phyloP scores from a whole-genome alignment of 176 grass and related monocot genomes.

The Oryza australiensis region DNA sequence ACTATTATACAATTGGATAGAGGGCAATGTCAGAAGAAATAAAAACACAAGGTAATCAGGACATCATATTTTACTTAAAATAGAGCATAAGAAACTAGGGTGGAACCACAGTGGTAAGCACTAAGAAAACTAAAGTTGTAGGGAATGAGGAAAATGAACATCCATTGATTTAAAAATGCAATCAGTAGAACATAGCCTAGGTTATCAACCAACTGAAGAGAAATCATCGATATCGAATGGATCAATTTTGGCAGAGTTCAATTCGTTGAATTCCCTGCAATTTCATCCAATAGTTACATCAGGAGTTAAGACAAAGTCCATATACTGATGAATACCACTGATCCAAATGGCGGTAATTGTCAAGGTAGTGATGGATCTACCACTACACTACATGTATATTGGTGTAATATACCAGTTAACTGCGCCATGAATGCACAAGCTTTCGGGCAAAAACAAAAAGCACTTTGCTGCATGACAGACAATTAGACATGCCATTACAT shows the following conservation, averaged over 20 bases:
- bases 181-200: background rate
- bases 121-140: background rate
- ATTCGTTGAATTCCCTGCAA: background rate
- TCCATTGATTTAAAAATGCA: background rate
- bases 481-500: background rate
- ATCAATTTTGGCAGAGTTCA: background rate
- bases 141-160: background rate
- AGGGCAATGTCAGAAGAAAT: background rate
- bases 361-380: background rate
- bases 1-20: background rate
- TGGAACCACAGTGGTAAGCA: background rate
- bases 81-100: background rate
- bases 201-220: background rate
- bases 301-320: background rate
- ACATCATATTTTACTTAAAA: conserved; percentile 3
- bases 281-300: background rate
- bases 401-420: background rate
- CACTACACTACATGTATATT: background rate
- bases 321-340: background rate
- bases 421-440: background rate
- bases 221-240: background rate
- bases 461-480: background rate
- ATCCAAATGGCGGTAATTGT: background rate
- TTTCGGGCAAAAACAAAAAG: background rate
- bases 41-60: background rate